phyloP scores from a whole-genome alignment of 768 basidiomycete genomes.

The Podaxis sp. region DNA sequence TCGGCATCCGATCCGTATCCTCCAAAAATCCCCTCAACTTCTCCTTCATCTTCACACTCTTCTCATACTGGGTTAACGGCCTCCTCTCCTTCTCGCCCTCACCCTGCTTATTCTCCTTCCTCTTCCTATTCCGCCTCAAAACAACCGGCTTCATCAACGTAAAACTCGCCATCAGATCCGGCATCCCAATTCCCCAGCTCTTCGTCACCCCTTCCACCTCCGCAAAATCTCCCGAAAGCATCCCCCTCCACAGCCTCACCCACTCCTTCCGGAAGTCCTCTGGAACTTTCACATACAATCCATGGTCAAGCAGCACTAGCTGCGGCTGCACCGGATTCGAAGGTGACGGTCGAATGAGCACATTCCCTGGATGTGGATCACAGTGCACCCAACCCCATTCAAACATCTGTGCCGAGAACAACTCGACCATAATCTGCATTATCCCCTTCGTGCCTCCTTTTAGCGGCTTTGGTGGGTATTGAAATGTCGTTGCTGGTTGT shows the following conservation, averaged over 20 bases:
- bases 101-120: conserved; percentile 14
- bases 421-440: conserved; percentile 84
- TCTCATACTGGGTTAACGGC: conserved; percentile 60
- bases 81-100: conserved; percentile 21
- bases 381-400: conserved; percentile 90
- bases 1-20: conserved; percentile 78
- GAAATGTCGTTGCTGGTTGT: conserved; percentile 14
- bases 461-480: conserved; percentile 32
- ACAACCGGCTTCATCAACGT: conserved; percentile 62
- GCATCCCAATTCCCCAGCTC: conserved; percentile 66
- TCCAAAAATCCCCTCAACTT: conserved; percentile 60
- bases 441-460: conserved; percentile 59
- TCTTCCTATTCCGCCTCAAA: conserved; percentile 30
- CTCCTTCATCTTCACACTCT: conserved; percentile 63
- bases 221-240: conserved; percentile 52
- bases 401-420: conserved; percentile 90
- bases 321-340: conserved; percentile 41
- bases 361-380: conserved; percentile 73
- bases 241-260: conserved; percentile 69
- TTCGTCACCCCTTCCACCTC: conserved; percentile 46
- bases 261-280: conserved; percentile 72
- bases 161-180: conserved; percentile 71
- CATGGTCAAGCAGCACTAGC: conserved; percentile 88
- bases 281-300: conserved; percentile 74
- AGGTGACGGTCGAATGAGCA: conserved; percentile 64